Evolutionary conservation across 139 green algal species (phyloP), one percentile per base, ranked within the genome.

Genomic region (Tetraselmis chui): DNA sequence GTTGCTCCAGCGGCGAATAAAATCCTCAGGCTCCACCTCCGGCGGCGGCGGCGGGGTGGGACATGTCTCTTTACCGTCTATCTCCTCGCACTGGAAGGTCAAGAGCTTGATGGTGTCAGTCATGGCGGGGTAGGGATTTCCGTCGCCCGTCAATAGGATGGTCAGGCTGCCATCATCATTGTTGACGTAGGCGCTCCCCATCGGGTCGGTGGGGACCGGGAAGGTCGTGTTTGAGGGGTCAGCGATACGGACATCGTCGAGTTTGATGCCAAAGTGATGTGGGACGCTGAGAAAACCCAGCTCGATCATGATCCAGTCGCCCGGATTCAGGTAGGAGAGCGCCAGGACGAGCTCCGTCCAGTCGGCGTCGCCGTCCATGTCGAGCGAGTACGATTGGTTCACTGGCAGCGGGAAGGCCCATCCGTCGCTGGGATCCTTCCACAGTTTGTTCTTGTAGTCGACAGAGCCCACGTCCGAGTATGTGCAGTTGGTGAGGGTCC

Each of bases 1-100:
- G 32, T 83, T 83, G 31, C 32, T 78, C 79, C 79, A 83, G 11
- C 11, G 28, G 31, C 79, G 79, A 11, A 83, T 59, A 32, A 83
- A 83, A 5, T 59, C n/a, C 79, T 83, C 79, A 32, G 24, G 2
- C 2, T 83, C 79, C 2, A 83, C 11, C 5, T 5, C 45, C 45
- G 45, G 45, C 45, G 45, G 45, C 45, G 45, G 45, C 18, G 45
- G 45, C 45, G 45, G 45, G 11, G 5, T 18, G 11, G 5, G 11
- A 18, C 45, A 67, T 5, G 5, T 18, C 45, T 67, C 45, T 18
- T 25, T 18, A 18, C 45, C 45, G 45, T 67, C 18, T 5, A 18
- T 67, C 45, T 67, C 45, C 45, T 67, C 18, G 45, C 45, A 67
- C 45, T 67, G 45, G 45, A 67, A 67, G 45, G 45, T 18, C 45